Evolutionary conservation across 2,329 filamentous ascomycete genomes (phyloP), one percentile per base, ranked within the genome.

Genomic region (Drechmeria coniospora): DNA sequence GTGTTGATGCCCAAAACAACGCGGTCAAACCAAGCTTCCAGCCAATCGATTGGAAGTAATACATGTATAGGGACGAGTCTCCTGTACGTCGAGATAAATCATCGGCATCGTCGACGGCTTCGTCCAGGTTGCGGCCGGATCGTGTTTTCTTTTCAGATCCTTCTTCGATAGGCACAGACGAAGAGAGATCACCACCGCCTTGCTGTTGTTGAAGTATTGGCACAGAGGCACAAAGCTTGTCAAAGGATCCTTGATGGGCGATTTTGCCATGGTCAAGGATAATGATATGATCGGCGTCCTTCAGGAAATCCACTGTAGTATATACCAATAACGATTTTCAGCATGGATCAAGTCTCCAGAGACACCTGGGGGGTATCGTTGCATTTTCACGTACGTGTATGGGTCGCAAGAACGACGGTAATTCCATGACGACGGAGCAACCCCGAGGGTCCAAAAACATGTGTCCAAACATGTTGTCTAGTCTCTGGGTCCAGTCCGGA

Each of bases 41-140:
- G 5, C 28, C 28, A 14, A 30, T 30, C 3, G 23, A 26, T 6
- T 16, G 12, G 15, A 30, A 17, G 12, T 26, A 30, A 10, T 30
- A 26, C 14, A 6, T n/a, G 12, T 30, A 30, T n/a, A 30, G 12
- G 5, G 28, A 21, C 9, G 19, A 9, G 15, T 30, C 28, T 8
- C 24, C 24, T 4, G 15, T n/a, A 2, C 21, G 19, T 6, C 24
- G 28, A 5, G 13, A 8, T n/a, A 26, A 14, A 8, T 18, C 19
- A 2, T 28, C 21, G 5, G 20, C 5, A 16, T 21, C 6, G n/a
- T 20, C 15, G 11, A 9, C 9, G 3, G 8, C 6, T 13, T n/a
- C 11, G n/a, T n/a, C n/a, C n/a, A n/a, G n/a, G n/a, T n/a, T n/a
- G n/a, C n/a, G n/a, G n/a, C n/a, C n/a, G 14, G n/a, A 11, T 12